Evolutionary conservation across 306 rosid genomes (phyloP), one percentile per base, ranked within the genome.

Genomic region (Carpinus fangiana): DNA sequence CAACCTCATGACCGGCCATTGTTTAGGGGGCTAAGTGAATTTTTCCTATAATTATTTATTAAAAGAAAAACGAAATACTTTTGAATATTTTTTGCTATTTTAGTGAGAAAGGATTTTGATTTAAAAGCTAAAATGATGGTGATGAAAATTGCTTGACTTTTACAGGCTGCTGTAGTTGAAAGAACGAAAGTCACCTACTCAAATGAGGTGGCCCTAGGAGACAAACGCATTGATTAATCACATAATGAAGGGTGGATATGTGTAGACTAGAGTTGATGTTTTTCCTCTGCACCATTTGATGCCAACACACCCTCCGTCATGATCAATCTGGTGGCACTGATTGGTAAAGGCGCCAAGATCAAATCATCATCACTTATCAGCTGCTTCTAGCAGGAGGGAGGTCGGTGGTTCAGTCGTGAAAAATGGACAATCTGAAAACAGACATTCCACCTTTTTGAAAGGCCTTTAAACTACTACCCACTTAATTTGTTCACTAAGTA

Each of bases 361-460:
- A 50, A 47, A 5, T 38, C 10, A 12, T 70, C n/a, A 12, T 70
- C n/a, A 21, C 0, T 45, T 4, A 47, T 47, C 56, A 38, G 50
- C 55, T 80, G 48, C 67, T 80, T 68, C 48, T 17, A 51, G 59
- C 36, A 26, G 62, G 57, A 73, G 28, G 80, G 86, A 74, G 74
- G 83, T 80, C 82, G 84, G 83, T 76, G 80, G 86, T 78, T 86
- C 83, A 82, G 64, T 61, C 84, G 72, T 82, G 82, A 81, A 46
- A 70, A 8, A 72, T 62, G 21, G 52, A 72, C 83, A 76, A 78
- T 62, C 56, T 78, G 80, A 85, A 90, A 82, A 71, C 78, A 56
- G 88, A 90, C 90, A 83, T 78, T 80, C 75, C 80, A 90, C 90
- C 95, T 82, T 80, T 84, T 81, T 83, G 89, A 88, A 82, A 85